These are phyloP conservation scores for Cucurbita moschata DNA, from an alignment of 306 rosid genomes.

Conservation along the genomic window DNA sequence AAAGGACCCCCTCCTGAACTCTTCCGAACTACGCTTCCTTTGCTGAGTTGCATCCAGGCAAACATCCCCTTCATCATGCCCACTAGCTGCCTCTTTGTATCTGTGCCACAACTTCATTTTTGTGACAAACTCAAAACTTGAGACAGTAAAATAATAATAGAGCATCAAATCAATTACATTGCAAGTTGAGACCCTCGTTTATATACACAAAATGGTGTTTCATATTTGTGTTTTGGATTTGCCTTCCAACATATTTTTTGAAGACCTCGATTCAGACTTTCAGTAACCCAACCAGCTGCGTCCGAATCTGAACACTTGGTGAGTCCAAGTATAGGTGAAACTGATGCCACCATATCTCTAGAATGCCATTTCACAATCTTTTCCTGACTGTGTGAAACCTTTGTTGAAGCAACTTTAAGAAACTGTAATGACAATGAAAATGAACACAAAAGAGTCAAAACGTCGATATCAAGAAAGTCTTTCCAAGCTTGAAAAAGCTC, in stretches of 20 bases:
- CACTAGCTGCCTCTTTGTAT: slow-evolving; percentile 25
- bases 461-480: not conserved
- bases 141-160: slow-evolving; percentile 11
- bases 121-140: slow-evolving; percentile 5
- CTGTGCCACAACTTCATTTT: slow-evolving; percentile 20
- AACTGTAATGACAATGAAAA: slow-evolving; percentile 40
- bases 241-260: slow-evolving; percentile 69
- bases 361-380: slow-evolving; percentile 12
- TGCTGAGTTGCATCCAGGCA: slow-evolving; percentile 73
- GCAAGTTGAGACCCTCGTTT: slow-evolving; percentile 39
- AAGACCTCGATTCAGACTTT: slow-evolving; percentile 29
- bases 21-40: slow-evolving; percentile 49
- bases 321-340: slow-evolving; percentile 32
- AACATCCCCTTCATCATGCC: slow-evolving; percentile 33
- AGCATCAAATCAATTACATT: slow-evolving; percentile 32
- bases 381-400: slow-evolving; percentile 9
- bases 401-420: slow-evolving; percentile 27
- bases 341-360: slow-evolving; percentile 16
- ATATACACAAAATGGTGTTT: slow-evolving; percentile 47
- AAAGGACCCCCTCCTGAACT: slow-evolving; percentile 40
- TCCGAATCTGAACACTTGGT: slow-evolving; percentile 39
- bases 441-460: not conserved
- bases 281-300: slow-evolving; percentile 64
- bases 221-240: slow-evolving; percentile 17
- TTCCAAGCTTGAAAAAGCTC: slow-evolving; percentile 11